Percentiles rank a stretch among this genome's conserved stretches.
Conservation (phyloP, 371 early-diverging fungal species). For the Mycotypha africana region DNA sequence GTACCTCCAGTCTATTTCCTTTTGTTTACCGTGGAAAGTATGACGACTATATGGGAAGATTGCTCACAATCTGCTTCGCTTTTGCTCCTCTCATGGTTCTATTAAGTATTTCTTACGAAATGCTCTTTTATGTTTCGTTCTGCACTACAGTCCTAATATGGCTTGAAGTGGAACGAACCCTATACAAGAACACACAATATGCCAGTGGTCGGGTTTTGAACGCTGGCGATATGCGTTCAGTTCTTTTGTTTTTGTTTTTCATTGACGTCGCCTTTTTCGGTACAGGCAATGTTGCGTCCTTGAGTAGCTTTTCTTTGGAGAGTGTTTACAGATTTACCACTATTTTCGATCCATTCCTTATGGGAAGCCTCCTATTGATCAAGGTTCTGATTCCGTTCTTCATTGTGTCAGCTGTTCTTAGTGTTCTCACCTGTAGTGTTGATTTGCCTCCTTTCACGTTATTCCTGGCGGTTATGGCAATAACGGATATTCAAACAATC, state of each 20-base stretch:
- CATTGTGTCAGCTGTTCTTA: conserved; percentile 76
- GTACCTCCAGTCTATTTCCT: conserved; percentile 53
- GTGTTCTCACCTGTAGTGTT: conserved; percentile 65
- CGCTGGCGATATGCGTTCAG: conserved; percentile 66
- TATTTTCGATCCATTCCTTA: conserved; percentile 85
- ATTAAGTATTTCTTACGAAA: conserved; percentile 86
- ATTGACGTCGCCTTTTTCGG: conserved; percentile 94
- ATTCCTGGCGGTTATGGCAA: conserved; percentile 77
- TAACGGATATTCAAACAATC: conserved; percentile 90
- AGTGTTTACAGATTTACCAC: conserved; percentile 92
- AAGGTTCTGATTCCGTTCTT: conserved; percentile 93
- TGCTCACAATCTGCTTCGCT: conserved; percentile 76
- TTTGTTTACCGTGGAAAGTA: conserved; percentile 56
- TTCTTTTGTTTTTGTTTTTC: conserved; percentile 78
- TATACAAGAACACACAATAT: conserved; percentile 22
- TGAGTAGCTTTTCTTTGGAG: conserved; percentile 81
- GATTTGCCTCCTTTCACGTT: conserved; percentile 79
- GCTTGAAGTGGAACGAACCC: conserved; percentile 71
- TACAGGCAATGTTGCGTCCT: conserved; percentile 90
- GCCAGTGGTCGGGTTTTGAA: conserved; percentile 17
- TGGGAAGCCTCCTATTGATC: conserved; percentile 79
- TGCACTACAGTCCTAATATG: conserved; percentile 71
- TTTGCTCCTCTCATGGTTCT: conserved; percentile 86
- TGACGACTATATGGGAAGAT: conserved; percentile 74
- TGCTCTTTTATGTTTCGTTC: conserved; percentile 82